These are phyloP conservation scores for Carex parvula DNA, from an alignment of 176 grass and related monocot species.

Conservation along the genomic window DNA sequence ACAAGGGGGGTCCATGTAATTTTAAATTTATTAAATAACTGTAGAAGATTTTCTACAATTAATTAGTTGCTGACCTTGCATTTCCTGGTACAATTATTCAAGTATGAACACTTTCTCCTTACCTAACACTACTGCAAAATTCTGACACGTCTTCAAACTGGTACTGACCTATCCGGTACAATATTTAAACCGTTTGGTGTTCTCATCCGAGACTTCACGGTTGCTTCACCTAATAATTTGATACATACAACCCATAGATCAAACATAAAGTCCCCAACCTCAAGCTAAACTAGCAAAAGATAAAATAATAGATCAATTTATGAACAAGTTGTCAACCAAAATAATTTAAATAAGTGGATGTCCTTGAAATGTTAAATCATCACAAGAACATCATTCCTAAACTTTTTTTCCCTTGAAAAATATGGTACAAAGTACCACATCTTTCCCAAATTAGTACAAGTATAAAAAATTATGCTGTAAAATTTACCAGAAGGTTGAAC, in stretches of 20 bases:
- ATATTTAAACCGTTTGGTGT: background rate
- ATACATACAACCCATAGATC: background rate
- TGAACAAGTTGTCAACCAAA: background rate
- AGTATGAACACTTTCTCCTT: background rate
- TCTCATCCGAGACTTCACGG: background rate
- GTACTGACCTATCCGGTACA: background rate
- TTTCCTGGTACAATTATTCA: constrained; percentile 16
- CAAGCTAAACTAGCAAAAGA: background rate
- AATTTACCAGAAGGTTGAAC: background rate
- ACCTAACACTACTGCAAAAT: background rate
- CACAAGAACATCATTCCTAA: background rate
- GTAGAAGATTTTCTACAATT: background rate
- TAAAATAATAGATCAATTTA: background rate
- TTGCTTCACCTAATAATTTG: background rate
- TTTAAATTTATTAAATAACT: constrained; percentile 4
- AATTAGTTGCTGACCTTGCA: background rate
- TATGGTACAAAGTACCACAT: background rate
- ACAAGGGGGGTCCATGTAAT: background rate
- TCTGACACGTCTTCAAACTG: background rate
- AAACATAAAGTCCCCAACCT: background rate
- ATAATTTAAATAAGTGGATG: background rate
- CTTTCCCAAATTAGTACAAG: background rate
- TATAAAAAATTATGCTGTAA: background rate
- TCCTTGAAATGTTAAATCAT: background rate
- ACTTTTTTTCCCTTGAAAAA: background rate